phyloP scores from a whole-genome alignment of 371 early-diverging fungal species.

The Mucor irregularis region DNA sequence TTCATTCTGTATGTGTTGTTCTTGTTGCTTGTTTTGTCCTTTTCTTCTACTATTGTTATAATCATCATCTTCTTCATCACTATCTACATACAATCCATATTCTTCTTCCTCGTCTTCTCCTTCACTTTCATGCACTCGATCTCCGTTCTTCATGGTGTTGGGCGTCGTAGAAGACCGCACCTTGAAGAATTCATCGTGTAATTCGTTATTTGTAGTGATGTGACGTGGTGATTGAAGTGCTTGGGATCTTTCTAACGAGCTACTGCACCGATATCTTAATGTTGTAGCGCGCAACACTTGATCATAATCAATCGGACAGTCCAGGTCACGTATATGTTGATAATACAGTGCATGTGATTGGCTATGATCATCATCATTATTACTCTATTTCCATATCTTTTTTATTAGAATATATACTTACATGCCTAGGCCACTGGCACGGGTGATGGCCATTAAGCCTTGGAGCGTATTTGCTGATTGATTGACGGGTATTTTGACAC shows the following conservation, averaged over 20 bases:
- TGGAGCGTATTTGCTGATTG: conserved; percentile 70
- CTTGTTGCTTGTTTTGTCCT: background rate
- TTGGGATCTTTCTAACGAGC: background rate
- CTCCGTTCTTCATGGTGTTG: conserved; percentile 1
- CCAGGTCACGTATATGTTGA: conserved; percentile 27
- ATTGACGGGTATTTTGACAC: conserved; percentile 65
- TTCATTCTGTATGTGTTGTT: conserved; percentile 24
- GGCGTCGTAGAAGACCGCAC: conserved; percentile 5
- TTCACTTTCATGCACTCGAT: conserved; percentile 1
- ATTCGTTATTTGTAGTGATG: background rate
- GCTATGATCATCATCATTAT: conserved; percentile 13
- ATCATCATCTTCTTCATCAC: conserved; percentile 26
- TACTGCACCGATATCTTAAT: conserved; percentile 23
- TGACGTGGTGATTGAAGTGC: background rate
- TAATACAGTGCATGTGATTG: conserved; percentile 38
- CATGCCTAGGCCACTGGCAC: conserved; percentile 64
- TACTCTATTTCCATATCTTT: background rate
- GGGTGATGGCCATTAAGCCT: conserved; percentile 72
- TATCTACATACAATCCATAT: conserved; percentile 16
- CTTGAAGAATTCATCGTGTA: conserved; percentile 24
- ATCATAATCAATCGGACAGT: conserved; percentile 37
- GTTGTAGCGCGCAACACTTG: conserved; percentile 43
- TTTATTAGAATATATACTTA: conserved; percentile 36
- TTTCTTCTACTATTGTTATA: background rate
- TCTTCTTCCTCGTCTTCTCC: conserved; percentile 24